Conservation (phyloP, 805 yeast species). For the Sugiyamaella floridensis region DNA sequence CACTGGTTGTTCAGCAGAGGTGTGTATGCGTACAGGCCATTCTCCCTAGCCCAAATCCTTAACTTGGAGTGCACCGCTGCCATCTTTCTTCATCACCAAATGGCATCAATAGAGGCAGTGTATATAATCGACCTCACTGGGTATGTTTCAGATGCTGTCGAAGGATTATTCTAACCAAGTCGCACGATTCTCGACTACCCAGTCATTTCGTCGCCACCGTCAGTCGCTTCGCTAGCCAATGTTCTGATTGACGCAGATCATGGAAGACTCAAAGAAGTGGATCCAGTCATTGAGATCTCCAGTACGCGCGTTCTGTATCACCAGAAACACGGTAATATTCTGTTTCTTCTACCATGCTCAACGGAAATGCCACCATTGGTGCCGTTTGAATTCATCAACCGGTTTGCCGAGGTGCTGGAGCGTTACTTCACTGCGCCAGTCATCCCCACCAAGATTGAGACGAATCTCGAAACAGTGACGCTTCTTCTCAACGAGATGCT, state of each 20-base stretch:
- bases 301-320: constrained; percentile 27
- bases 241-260: constrained; percentile 6
- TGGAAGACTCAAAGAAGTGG: constrained; percentile 2
- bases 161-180: constrained; percentile 16
- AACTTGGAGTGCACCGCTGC: not conserved
- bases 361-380: constrained; percentile 40
- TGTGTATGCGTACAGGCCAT: no score
- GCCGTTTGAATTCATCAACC: constrained; percentile 48
- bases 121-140: constrained; percentile 38
- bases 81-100: constrained; percentile 4
- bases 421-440: constrained; percentile 57
- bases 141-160: constrained; percentile 22
- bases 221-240: constrained; percentile 25
- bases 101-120: constrained; percentile 35
- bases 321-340: constrained; percentile 21
- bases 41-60: not conserved
- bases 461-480: constrained; percentile 64
- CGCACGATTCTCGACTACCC: constrained; percentile 36
- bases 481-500: constrained; percentile 69
- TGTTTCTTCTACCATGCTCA: constrained; percentile 28
- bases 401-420: constrained; percentile 44
- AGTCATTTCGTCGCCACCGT: constrained; percentile 30
- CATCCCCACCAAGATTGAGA: constrained; percentile 50
- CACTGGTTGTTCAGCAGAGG: no score
- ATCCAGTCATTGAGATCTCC: constrained; percentile 20